phyloP scores from a whole-genome alignment of 805 yeast genomes.

The Pichia phayaonensis region DNA sequence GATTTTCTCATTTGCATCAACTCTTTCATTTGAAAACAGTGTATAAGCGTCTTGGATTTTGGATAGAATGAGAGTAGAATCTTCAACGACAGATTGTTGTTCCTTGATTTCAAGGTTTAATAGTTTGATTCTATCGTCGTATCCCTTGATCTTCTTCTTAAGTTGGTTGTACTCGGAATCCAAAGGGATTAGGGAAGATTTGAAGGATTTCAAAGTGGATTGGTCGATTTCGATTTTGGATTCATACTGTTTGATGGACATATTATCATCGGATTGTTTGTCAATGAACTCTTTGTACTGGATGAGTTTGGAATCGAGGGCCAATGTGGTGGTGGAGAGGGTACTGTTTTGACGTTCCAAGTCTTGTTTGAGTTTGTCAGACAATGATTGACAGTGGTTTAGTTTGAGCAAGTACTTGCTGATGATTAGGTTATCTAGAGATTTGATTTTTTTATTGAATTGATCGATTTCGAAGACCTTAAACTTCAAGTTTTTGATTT shows the following conservation, averaged over 20 bases:
- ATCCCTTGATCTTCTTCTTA: constrained; percentile 37
- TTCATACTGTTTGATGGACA: constrained; percentile 35
- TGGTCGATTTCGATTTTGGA: constrained; percentile 37
- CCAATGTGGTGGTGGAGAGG: constrained; percentile 23
- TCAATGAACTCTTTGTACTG: constrained; percentile 27
- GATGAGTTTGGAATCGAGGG: constrained; percentile 22
- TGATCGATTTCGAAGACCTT: constrained; percentile 66
- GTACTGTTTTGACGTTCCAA: constrained; percentile 31
- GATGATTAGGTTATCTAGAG: constrained; percentile 40
- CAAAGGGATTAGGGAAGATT: constrained; percentile 47
- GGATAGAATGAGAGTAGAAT: constrained; percentile 40
- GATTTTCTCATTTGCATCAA: constrained; percentile 5
- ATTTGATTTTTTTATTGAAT: constrained; percentile 48
- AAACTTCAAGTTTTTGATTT: constrained; percentile 67
- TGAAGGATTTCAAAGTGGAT: constrained; percentile 14
- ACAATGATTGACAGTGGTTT: constrained; percentile 46
- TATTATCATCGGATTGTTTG: constrained; percentile 39
- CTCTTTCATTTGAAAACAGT: constrained; percentile 10
- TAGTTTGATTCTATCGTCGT: constrained; percentile 41
- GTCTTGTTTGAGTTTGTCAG: constrained; percentile 26
- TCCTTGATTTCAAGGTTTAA: constrained; percentile 44
- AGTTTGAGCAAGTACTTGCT: constrained; percentile 54
- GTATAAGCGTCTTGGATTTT: constrained; percentile 22
- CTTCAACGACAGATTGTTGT: constrained; percentile 38
- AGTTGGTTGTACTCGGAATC: constrained; percentile 47